Evolutionary conservation across 352 stramenopile species (phyloP).

Genomic region (Phytophthora aleatoria): DNA sequence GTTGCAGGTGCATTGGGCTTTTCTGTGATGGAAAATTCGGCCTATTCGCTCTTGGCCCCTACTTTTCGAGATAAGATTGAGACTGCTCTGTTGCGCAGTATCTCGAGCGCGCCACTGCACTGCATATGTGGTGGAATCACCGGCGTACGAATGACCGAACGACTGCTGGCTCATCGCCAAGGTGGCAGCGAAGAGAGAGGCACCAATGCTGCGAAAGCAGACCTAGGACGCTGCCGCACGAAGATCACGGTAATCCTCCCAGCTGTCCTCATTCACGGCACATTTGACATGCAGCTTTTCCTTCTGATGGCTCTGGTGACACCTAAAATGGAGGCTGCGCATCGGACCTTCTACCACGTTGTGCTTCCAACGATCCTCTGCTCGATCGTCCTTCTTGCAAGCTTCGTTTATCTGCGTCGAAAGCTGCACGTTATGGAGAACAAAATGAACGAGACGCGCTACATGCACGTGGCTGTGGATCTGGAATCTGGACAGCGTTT

Average conservation of each 20-base stretch:
- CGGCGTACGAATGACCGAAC: conserved; percentile 59
- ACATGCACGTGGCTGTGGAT: conserved; percentile 58
- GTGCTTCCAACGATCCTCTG: conserved; percentile 39
- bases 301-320: conserved; percentile 49
- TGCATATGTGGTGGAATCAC: conserved; percentile 69
- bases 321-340: conserved; percentile 28
- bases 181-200: conserved; percentile 19
- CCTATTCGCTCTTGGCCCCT: conserved; percentile 44
- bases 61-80: conserved; percentile 41
- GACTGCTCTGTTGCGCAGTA: conserved; percentile 44
- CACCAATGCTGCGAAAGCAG: conserved; percentile 15
- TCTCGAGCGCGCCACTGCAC: conserved; percentile 60
- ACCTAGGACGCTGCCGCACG: conserved; percentile 40
- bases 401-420: conserved; percentile 41
- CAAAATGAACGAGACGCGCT: conserved; percentile 50
- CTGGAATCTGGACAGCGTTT: conserved; percentile 41
- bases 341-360: conserved; percentile 45
- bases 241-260: conserved; percentile 47
- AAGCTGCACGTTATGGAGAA: conserved; percentile 46
- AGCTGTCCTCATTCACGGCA: conserved; percentile 59
- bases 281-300: conserved; percentile 68
- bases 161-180: conserved; percentile 32
- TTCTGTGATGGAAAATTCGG: conserved; percentile 65
- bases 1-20: conserved; percentile 61
- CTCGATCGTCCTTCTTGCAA: conserved; percentile 31